Evolutionary conservation across 1,139 yeast species (phyloP).

Genomic region (Arxiozyma slooffiae): DNA sequence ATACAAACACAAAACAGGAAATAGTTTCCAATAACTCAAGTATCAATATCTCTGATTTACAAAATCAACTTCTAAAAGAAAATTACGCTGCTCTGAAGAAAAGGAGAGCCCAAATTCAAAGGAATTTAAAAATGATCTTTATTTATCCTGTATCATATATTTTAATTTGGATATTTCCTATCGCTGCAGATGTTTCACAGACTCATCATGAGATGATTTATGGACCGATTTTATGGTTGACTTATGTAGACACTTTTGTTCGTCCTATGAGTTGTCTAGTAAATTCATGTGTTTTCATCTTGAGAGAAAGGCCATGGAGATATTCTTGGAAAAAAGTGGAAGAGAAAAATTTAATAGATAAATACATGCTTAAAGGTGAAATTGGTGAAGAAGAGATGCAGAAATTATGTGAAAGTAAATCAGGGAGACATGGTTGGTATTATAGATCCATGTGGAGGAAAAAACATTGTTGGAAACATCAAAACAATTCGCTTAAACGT

Average conservation of each 20-base stretch:
- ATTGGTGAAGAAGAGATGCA: slow-evolving; percentile 22
- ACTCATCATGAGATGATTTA: slow-evolving; percentile 39
- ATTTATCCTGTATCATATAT: slow-evolving; percentile 77
- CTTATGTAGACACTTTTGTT: slow-evolving; percentile 59
- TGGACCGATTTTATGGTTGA: slow-evolving; percentile 55
- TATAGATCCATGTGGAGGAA: slow-evolving; percentile 24
- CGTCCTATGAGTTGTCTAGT: slow-evolving; percentile 75
- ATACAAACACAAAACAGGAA: neutral
- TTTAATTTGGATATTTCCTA: slow-evolving; percentile 72
- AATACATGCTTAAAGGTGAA: slow-evolving; percentile 21
- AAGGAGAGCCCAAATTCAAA: slow-evolving; percentile 57
- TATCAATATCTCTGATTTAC: slow-evolving; percentile 19
- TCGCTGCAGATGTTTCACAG: slow-evolving; percentile 59
- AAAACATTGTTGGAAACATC: slow-evolving; percentile 24
- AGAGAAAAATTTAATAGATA: slow-evolving; percentile 16
- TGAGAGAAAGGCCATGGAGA: slow-evolving; percentile 72
- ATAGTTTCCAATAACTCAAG: neutral
- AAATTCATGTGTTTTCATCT: slow-evolving; percentile 64
- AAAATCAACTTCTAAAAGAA: slow-evolving; percentile 44
- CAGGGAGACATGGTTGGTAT: slow-evolving; percentile 29
- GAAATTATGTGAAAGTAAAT: slow-evolving; percentile 17
- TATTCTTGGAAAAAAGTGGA: slow-evolving; percentile 27
- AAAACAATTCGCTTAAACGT: slow-evolving; percentile 22
- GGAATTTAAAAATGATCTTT: slow-evolving; percentile 71
- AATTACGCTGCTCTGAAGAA: slow-evolving; percentile 49